These are phyloP conservation scores for Neurospora sp. DNA, from an alignment of 495 filamentous ascomycete genomes.

Conservation along the genomic window DNA sequence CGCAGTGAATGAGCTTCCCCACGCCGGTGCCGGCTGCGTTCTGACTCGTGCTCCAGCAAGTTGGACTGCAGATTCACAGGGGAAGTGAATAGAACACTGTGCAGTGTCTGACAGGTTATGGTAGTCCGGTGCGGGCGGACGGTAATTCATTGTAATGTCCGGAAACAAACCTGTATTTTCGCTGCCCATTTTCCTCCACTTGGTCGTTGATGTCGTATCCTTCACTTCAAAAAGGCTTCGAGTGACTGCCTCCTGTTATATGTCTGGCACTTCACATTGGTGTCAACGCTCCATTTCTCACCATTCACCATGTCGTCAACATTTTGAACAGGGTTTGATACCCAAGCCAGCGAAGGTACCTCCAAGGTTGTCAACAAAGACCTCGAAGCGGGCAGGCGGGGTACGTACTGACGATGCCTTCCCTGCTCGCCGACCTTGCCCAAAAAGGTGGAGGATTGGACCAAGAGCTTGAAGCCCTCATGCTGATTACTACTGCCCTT, in stretches of 20 bases:
- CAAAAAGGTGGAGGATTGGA: not conserved
- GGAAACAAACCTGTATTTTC: not conserved
- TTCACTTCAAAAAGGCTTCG: not conserved
- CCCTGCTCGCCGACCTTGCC: not conserved
- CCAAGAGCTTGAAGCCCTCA: not conserved
- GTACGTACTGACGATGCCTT: not conserved
- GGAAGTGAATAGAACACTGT: not conserved
- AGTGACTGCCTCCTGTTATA: not conserved
- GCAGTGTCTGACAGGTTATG: not conserved
- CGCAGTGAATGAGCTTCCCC: not conserved
- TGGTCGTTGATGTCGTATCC: not conserved
- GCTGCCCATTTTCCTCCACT: not conserved
- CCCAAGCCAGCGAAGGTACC: not conserved
- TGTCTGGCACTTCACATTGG: not conserved
- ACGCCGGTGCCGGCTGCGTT: slow-evolving; percentile 6
- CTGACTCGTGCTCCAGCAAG: slow-evolving; percentile 5
- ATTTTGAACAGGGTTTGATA: not conserved
- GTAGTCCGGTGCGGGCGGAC: not conserved
- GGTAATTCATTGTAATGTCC: not conserved
- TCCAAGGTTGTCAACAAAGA: not conserved
- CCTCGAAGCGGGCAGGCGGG: not conserved
- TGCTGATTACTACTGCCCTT: not conserved
- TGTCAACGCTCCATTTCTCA: not conserved
- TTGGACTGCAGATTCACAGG: not conserved
- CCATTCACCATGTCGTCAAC: not conserved